Conservation (phyloP, 305 asterid genomes). For the Fraxinus baroniana region DNA sequence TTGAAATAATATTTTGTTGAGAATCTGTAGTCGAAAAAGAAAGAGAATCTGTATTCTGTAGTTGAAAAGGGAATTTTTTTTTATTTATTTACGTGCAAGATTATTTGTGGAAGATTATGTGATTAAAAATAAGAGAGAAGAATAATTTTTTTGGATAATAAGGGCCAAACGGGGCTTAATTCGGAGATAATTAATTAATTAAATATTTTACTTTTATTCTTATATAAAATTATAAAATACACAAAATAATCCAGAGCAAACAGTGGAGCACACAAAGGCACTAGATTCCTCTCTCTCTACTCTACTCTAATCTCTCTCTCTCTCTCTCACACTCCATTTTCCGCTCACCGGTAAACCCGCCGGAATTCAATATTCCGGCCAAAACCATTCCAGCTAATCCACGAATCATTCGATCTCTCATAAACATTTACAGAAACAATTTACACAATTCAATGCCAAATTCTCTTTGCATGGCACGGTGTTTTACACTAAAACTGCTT, state of each 20-base stretch:
- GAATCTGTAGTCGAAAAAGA: no score
- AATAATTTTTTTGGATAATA: no score
- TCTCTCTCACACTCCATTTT: not conserved
- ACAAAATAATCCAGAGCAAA: constrained; percentile 8
- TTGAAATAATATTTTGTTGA: no score
- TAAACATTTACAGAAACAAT: not conserved
- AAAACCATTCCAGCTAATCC: not conserved
- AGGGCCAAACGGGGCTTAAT: not conserved
- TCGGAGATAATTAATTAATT: no score
- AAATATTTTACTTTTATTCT: not conserved
- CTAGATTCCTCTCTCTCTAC: not conserved
- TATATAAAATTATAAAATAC: not conserved
- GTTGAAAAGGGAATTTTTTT: no score
- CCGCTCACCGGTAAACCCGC: not conserved
- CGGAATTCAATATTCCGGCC: not conserved
- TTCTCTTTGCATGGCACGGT: not conserved
- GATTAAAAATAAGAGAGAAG: no score
- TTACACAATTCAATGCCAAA: not conserved
- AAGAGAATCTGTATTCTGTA: no score
- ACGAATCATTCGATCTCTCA: not conserved
- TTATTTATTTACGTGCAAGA: no score
- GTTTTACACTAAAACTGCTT: not conserved
- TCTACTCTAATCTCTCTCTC: not conserved
- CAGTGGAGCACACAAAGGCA: not conserved
- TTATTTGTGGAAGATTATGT: no score